Evolutionary conservation across 2,329 filamentous ascomycete species (phyloP).

Genomic region (Lanzia echinophila): DNA sequence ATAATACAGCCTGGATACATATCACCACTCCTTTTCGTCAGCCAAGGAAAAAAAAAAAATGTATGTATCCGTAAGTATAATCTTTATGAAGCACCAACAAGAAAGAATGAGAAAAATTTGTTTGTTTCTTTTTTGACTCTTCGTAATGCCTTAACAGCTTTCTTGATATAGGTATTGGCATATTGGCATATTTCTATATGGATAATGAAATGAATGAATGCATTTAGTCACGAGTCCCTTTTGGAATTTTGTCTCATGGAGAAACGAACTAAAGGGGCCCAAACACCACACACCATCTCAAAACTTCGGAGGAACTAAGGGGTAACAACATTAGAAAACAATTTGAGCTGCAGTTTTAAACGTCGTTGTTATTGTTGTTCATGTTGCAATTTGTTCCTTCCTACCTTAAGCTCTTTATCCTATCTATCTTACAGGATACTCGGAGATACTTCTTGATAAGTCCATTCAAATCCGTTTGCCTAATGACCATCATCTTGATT

Average conservation of each 20-base stretch:
- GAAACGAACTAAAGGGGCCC: neutral
- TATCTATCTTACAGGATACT: neutral
- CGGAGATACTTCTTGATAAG: neutral
- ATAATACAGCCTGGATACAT: constrained; percentile 6
- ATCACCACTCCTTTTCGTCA: constrained; percentile 6
- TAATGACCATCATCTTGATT: neutral
- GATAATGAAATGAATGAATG: no score
- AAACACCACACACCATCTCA: neutral
- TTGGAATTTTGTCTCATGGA: neutral
- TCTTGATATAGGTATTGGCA: constrained; percentile 2
- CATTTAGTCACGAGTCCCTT: constrained; percentile 3
- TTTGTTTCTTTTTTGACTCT: neutral
- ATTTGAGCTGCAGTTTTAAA: neutral
- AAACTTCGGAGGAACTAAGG: constrained; percentile 8
- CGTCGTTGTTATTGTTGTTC: no score
- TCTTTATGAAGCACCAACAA: constrained; percentile 1
- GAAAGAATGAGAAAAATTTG: neutral
- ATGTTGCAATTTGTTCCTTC: neutral
- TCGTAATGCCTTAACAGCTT: neutral
- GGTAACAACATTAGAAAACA: constrained; percentile 2
- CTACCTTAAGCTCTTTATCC: neutral
- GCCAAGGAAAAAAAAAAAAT: constrained; percentile 4
- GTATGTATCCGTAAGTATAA: constrained; percentile 10
- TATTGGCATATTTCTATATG: neutral
- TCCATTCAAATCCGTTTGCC: neutral